Evolutionary conservation across 75 land plant genomes (phyloP), one percentile per base, ranked within the genome.

Genomic region (Picea sitchensis): DNA sequence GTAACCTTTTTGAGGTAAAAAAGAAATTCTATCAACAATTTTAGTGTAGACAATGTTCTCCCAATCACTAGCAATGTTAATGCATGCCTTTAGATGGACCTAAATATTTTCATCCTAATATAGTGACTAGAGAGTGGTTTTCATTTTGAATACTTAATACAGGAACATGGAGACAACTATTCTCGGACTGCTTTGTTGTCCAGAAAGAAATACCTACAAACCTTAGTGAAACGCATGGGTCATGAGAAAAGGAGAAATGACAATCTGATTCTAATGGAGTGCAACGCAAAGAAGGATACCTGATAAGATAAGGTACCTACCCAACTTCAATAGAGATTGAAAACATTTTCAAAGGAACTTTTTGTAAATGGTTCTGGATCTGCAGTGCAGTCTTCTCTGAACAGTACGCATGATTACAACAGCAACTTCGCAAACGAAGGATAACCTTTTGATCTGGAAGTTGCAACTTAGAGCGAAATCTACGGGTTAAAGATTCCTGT

Each of bases 401-500:
- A 79, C 91, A 92, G 30, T 81, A 86, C n/a, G 83, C 73, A 77
- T 79, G 85, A 15, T 87, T 87, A 82, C 93, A 92, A 21, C 34
- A 31, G 71, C 90, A 91, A 26, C 85, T 77, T 61, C 77, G 86
- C 64, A 94, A 73, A 32, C 85, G 85, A 21, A 96, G 63, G 34
- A 92, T 84, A 14, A 86, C 93, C 47, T 88, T 87, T 15, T 86
- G 86, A 79, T 93, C 93, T 59, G 41, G 54, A 36, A 63, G n/a
- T 76, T 94, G 90, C 82, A 85, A 85, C 2, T 82, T 82, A 38
- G 88, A 83, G 41, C 78, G 88, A 20, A 68, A 85, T 78, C 80
- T 85, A 67, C 84, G 88, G 76, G 89, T 90, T 5, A 96, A 81
- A 32, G 93, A 83, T 86, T 94, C 98, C 96, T 94, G 90, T 76